Evolutionary conservation across 768 basidiomycete species (phyloP).

Genomic region (Kwoniella sp.): DNA sequence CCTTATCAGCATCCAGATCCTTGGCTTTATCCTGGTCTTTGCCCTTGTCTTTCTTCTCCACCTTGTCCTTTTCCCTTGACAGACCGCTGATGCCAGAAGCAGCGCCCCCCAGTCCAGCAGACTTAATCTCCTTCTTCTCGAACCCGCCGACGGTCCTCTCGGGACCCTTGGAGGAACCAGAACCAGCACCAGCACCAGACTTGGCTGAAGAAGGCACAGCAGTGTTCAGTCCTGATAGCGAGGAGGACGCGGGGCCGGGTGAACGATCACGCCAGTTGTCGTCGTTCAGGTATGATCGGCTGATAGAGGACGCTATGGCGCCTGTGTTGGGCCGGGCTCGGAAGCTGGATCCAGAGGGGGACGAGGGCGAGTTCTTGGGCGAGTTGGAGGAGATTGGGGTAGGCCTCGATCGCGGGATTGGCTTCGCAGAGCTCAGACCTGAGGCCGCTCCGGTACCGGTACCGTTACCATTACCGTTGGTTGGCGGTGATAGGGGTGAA

Average conservation of each 20-base stretch:
- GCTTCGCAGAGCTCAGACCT: constrained; percentile 12
- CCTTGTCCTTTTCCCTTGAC: constrained; percentile 9
- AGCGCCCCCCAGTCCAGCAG: constrained; percentile 6
- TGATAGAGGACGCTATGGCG: constrained; percentile 8
- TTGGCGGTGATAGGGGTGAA: constrained; percentile 22
- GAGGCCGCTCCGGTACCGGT: background rate
- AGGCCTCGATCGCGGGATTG: constrained; percentile 36
- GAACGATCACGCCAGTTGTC: constrained; percentile 37
- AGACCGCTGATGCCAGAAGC: constrained; percentile 6
- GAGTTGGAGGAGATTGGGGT: constrained; percentile 26
- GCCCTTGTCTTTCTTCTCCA: constrained; percentile 12
- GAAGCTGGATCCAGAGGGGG: constrained; percentile 13
- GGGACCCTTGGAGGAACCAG: constrained; percentile 21
- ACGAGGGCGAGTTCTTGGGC: constrained; percentile 21
- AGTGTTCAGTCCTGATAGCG: background rate
- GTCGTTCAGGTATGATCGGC: constrained; percentile 16
- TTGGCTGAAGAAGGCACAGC: background rate
- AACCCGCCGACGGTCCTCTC: constrained; percentile 48
- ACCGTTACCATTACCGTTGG: background rate
- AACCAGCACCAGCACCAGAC: constrained; percentile 1
- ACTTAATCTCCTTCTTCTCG: constrained; percentile 35
- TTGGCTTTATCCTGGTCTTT: constrained; percentile 11
- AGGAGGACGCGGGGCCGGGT: constrained; percentile 2
- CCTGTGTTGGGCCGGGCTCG: constrained; percentile 5
- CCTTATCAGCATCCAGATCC: constrained; percentile 23